Evolutionary conservation across 345 rosid species (phyloP).

Genomic region (Populus deltoides): DNA sequence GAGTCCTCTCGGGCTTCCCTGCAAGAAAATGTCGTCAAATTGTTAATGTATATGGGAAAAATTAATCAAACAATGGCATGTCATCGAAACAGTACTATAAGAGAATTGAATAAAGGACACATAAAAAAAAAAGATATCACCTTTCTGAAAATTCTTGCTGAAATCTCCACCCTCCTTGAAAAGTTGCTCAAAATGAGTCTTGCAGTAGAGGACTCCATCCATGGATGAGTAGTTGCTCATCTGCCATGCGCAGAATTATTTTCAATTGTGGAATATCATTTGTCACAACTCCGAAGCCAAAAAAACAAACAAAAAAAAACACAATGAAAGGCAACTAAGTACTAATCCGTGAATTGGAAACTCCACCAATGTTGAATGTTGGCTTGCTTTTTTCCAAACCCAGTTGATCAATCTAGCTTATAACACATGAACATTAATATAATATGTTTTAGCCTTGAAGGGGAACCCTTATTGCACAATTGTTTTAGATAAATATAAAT

Average conservation of each 20-base stretch:
- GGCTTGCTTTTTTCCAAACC: background rate
- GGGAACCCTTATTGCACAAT: background rate
- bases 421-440: background rate
- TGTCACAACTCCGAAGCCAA: background rate
- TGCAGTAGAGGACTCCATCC: slow-evolving; percentile 98
- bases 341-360: background rate
- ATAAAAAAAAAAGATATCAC: slow-evolving; percentile 23
- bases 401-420: background rate
- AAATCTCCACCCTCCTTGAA: slow-evolving; percentile 99
- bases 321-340: background rate
- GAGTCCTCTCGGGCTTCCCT: slow-evolving; percentile 24
- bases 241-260: slow-evolving; percentile 26
- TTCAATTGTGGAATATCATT: background rate
- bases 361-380: background rate
- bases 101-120: background rate
- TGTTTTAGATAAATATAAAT: background rate
- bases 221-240: slow-evolving; percentile 98
- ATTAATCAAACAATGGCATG: background rate
- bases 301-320: background rate
- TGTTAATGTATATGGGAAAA: background rate
- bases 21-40: slow-evolving; percentile 8
- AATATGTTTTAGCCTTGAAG: background rate
- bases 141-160: slow-evolving; percentile 86
- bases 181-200: slow-evolving; percentile 93
- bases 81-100: background rate